Percentiles rank a stretch among this genome's conserved stretches.
phyloP scores from a whole-genome alignment of 1,284 basidiomycete species.

The Ustilago shanxiensis region DNA sequence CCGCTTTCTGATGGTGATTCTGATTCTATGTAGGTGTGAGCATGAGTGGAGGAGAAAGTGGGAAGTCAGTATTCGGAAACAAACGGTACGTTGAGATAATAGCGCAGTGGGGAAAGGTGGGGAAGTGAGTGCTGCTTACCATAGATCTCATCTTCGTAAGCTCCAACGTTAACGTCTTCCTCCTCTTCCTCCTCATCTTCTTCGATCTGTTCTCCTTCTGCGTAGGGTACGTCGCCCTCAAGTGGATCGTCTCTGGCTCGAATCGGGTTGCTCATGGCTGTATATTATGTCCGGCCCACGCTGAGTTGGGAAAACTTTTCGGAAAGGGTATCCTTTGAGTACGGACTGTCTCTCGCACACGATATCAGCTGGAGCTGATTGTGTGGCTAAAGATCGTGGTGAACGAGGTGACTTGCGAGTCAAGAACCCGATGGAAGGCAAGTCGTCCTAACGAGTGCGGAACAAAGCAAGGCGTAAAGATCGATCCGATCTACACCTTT shows the following conservation, averaged over 20 bases:
- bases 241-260: conserved; percentile 26
- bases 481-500: too few relatives aligned
- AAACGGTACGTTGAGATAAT: too few relatives aligned
- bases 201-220: conserved; percentile 41
- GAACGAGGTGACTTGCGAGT: too few relatives aligned
- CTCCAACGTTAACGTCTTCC: conserved; percentile 42
- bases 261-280: conserved; percentile 16
- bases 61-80: too few relatives aligned
- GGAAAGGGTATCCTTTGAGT: neutral
- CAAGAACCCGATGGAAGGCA: too few relatives aligned
- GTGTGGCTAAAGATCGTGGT: too few relatives aligned
- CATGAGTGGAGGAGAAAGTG: neutral
- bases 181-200: conserved; percentile 60
- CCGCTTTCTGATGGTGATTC: conserved; percentile 66
- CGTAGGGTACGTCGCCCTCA: conserved; percentile 27
- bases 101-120: neutral
- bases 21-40: conserved; percentile 29
- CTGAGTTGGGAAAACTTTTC: neutral
- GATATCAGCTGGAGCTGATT: too few relatives aligned
- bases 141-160: conserved; percentile 53
- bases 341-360: neutral
- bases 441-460: too few relatives aligned
- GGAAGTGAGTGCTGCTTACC: conserved; percentile 17
- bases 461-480: too few relatives aligned
- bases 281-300: neutral